Percentiles rank a stretch among this genome's conserved stretches.
phyloP scores from a whole-genome alignment of 2,329 filamentous ascomycete genomes.

The Kalmusia sp. region DNA sequence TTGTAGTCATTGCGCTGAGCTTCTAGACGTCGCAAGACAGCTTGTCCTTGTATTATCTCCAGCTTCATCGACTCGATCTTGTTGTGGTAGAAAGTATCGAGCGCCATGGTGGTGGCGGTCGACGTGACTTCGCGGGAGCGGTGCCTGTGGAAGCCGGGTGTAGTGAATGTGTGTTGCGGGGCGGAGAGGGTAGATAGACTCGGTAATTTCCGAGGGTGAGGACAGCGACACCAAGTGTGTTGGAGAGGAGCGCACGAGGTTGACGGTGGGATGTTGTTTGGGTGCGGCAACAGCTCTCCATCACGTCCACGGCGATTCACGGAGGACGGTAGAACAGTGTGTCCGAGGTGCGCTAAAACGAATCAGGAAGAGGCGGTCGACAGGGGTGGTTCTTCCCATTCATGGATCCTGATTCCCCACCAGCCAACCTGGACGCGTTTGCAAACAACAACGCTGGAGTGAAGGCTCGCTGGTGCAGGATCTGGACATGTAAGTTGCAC shows the following conservation, averaged over 20 bases:
- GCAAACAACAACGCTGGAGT: neutral
- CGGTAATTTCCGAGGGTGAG: too few species aligned
- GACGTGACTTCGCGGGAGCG: constrained; percentile 14
- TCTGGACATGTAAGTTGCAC: constrained; percentile 5
- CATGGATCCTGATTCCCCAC: constrained; percentile 8
- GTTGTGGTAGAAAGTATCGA: constrained; percentile 99
- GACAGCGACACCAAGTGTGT: too few species aligned
- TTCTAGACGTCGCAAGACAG: constrained; percentile 90
- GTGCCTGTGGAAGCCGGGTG: neutral
- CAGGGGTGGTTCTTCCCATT: constrained; percentile 5
- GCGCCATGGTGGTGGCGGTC: constrained; percentile 77
- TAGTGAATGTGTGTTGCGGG: too few species aligned
- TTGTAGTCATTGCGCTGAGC: constrained; percentile 99
- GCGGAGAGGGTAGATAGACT: too few species aligned
- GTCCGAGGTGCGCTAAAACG: neutral
- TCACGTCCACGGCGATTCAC: constrained; percentile 11
- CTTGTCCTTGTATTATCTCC: constrained; percentile 98
- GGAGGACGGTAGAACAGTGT: constrained; percentile 7
- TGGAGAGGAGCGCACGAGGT: neutral
- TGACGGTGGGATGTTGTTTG: neutral
- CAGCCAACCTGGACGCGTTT: neutral
- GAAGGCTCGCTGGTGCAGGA: too few species aligned
- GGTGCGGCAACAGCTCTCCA: constrained; percentile 1
- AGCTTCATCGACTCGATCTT: constrained; percentile 99
- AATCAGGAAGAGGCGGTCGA: constrained; percentile 5